Percentiles rank a stretch among this genome's conserved stretches.
Conservation (phyloP, 768 basidiomycete species). For the Vishniacozyma victoriae region DNA sequence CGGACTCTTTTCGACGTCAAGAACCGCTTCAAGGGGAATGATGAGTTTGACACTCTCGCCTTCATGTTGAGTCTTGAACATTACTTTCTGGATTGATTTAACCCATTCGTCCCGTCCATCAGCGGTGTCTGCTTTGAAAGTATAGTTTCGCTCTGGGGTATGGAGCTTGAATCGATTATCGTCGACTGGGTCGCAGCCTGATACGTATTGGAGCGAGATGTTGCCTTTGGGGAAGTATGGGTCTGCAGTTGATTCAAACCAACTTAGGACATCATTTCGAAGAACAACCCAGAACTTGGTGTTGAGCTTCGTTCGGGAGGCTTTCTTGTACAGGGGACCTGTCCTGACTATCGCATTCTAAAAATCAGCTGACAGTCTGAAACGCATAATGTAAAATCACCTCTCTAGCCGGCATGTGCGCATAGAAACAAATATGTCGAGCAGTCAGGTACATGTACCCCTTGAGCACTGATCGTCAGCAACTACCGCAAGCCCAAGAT, state of each 20-base stretch:
- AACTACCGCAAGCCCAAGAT: no score
- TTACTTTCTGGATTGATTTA: conserved; percentile 82
- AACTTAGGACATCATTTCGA: conserved; percentile 90
- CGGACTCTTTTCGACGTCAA: conserved; percentile 80
- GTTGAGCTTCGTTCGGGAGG: conserved; percentile 83
- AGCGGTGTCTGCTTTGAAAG: conserved; percentile 42
- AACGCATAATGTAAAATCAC: conserved; percentile 49
- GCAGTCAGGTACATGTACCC: conserved; percentile 97
- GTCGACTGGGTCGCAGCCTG: conserved; percentile 72
- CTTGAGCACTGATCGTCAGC: conserved; percentile 64
- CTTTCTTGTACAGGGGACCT: conserved; percentile 79
- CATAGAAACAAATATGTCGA: conserved; percentile 91
- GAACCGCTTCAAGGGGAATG: conserved; percentile 81
- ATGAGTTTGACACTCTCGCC: conserved; percentile 97
- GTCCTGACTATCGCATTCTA: conserved; percentile 91
- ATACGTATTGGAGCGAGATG: conserved; percentile 87
- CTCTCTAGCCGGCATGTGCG: conserved; percentile 84
- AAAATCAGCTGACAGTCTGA: conserved; percentile 50
- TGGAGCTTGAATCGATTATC: conserved; percentile 76
- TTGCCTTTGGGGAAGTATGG: conserved; percentile 98
- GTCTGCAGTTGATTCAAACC: conserved; percentile 93
- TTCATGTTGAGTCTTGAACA: conserved; percentile 93
- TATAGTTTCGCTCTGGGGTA: conserved; percentile 65
- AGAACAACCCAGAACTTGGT: conserved; percentile 94
- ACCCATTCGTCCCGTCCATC: conserved; percentile 60